These are phyloP conservation scores for Aspergillus felis DNA, from an alignment of 2,329 filamentous ascomycete species.

Conservation along the genomic window DNA sequence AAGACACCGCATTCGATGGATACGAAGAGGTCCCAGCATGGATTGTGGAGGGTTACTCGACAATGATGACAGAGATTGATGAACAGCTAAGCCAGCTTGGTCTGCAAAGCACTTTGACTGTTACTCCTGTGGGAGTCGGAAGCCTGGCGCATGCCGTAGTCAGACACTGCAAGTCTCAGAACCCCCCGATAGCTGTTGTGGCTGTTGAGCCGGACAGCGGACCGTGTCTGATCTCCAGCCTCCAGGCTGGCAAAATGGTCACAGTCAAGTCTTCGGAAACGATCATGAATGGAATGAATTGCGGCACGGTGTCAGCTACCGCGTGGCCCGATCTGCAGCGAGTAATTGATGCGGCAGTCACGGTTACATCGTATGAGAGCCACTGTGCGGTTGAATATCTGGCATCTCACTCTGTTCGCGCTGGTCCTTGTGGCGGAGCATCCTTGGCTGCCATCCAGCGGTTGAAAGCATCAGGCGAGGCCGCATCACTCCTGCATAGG, in stretches of 20 bases:
- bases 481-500: slow-evolving; percentile 32
- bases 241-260: slow-evolving; percentile 46
- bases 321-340: slow-evolving; percentile 60
- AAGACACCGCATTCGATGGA: slow-evolving; percentile 65
- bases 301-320: slow-evolving; percentile 62
- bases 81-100: slow-evolving; percentile 50
- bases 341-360: slow-evolving; percentile 58
- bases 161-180: slow-evolving; percentile 56
- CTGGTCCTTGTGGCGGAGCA: slow-evolving; percentile 63
- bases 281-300: slow-evolving; percentile 73
- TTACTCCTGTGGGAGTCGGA: slow-evolving; percentile 69
- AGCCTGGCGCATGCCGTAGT: slow-evolving; percentile 68
- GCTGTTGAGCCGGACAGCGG: slow-evolving; percentile 68
- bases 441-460: slow-evolving; percentile 52
- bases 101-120: slow-evolving; percentile 46
- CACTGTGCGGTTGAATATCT: slow-evolving; percentile 58
- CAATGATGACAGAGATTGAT: slow-evolving; percentile 67
- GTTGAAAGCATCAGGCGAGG: slow-evolving; percentile 31
- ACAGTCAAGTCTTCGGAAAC: slow-evolving; percentile 56
- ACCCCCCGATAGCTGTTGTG: slow-evolving; percentile 46
- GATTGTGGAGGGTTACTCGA: slow-evolving; percentile 74
- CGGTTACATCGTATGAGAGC: slow-evolving; percentile 59
- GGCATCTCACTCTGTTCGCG: slow-evolving; percentile 42
- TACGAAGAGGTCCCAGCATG: slow-evolving; percentile 66
- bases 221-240: slow-evolving; percentile 48